Conservation (phyloP, 1,284 basidiomycete genomes). For the Schizopora paradoxa region DNA sequence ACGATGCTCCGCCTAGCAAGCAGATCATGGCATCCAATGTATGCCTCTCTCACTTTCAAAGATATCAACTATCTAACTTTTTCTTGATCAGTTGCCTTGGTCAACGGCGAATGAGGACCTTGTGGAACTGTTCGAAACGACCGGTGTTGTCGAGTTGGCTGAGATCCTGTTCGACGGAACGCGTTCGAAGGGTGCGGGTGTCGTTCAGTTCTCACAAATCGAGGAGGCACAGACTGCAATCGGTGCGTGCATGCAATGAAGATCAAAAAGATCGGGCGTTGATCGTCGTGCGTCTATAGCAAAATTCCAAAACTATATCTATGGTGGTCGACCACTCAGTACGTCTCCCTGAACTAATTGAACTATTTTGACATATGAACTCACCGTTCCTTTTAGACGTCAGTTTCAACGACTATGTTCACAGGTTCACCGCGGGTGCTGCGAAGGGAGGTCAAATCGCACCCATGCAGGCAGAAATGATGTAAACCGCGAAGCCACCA, state of each 20-base stretch:
- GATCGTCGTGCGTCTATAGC: constrained; percentile 36
- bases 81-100: constrained; percentile 76
- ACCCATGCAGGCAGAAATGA: constrained; percentile 49
- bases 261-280: constrained; percentile 1
- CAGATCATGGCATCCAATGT: constrained; percentile 98
- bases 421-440: constrained; percentile 79
- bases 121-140: constrained; percentile 97
- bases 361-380: constrained; percentile 4
- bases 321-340: constrained; percentile 85
- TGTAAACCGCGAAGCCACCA: too few species aligned
- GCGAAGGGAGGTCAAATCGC: constrained; percentile 76
- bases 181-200: constrained; percentile 88
- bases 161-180: constrained; percentile 91
- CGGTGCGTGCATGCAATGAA: constrained; percentile 38
- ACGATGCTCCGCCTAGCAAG: constrained; percentile 77
- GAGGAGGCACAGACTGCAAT: constrained; percentile 92
- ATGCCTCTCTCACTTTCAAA: constrained; percentile 29
- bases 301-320: constrained; percentile 90
- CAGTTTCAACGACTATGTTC: constrained; percentile 89
- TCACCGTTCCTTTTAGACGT: constrained; percentile 51
- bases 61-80: constrained; percentile 10
- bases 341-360: constrained; percentile 25
- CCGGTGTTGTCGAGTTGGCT: constrained; percentile 88
- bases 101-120: constrained; percentile 99
- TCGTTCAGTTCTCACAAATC: constrained; percentile 90